These are phyloP conservation scores for Raffaelea arxii DNA, from an alignment of 2,329 filamentous ascomycete species.

Conservation along the genomic window DNA sequence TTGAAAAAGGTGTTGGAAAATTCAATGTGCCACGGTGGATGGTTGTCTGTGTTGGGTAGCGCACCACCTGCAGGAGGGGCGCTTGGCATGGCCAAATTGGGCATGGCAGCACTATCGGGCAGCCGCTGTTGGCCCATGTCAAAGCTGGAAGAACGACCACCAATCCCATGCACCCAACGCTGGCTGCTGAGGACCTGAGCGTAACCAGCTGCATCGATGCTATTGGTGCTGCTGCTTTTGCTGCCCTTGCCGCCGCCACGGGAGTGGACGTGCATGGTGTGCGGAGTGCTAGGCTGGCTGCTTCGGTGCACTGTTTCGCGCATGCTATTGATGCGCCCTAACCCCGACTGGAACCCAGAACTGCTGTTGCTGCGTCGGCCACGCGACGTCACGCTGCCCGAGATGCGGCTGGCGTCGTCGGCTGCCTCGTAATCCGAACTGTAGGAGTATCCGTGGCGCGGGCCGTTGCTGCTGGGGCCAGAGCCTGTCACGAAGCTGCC, in stretches of 20 bases:
- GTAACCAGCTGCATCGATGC: constrained; percentile 57
- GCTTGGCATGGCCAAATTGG: constrained; percentile 14
- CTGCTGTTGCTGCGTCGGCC: constrained; percentile 72
- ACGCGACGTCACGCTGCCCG: constrained; percentile 42
- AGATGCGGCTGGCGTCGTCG: constrained; percentile 44
- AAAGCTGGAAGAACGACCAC: constrained; percentile 59
- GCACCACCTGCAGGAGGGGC: constrained; percentile 2
- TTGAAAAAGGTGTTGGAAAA: constrained; percentile 37
- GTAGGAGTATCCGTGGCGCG: constrained; percentile 43
- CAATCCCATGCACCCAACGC: constrained; percentile 44
- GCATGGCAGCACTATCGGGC: not conserved
- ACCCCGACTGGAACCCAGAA: constrained; percentile 55
- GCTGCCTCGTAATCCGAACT: constrained; percentile 50
- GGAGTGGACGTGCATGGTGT: constrained; percentile 38
- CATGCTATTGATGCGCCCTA: constrained; percentile 55
- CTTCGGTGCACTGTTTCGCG: constrained; percentile 34
- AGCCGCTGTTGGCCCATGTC: constrained; percentile 49
- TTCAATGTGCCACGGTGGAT: constrained; percentile 33
- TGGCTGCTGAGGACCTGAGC: constrained; percentile 47
- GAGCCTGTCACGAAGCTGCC: no score
- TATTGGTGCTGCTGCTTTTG: constrained; percentile 59
- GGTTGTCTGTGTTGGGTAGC: not conserved
- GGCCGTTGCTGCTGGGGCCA: constrained; percentile 13
- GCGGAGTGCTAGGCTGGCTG: constrained; percentile 24
- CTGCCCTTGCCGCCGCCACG: constrained; percentile 54